Evolutionary conservation across 1,284 basidiomycete genomes (phyloP).

Genomic region (Tylopilus orsonianus): DNA sequence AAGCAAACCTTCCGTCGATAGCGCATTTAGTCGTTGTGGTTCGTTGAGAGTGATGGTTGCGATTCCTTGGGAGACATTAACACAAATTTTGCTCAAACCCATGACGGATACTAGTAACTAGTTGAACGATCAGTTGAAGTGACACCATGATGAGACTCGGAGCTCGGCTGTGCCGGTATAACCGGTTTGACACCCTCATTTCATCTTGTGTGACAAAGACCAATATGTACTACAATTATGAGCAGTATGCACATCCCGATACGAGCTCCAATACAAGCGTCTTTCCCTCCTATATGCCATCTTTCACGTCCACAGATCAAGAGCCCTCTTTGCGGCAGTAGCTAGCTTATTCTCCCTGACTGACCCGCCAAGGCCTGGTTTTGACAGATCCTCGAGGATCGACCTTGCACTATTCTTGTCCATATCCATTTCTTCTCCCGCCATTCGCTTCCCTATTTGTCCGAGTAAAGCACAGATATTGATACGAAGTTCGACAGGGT

Average conservation of each 20-base stretch:
- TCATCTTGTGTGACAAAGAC: too few species aligned
- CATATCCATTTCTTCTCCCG: slow-evolving; percentile 46
- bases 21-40: slow-evolving; percentile 58
- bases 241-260: too few species aligned
- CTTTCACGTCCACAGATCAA: slow-evolving; percentile 45
- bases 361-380: slow-evolving; percentile 27
- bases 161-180: slow-evolving; percentile 8
- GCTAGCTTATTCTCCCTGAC: slow-evolving; percentile 48
- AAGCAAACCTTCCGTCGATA: slow-evolving; percentile 52
- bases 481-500: slow-evolving; percentile 67
- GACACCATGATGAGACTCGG: neutral
- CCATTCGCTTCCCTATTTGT: slow-evolving; percentile 55
- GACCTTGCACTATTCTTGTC: slow-evolving; percentile 52
- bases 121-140: too few species aligned
- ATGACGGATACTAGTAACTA: slow-evolving; percentile 19
- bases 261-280: too few species aligned
- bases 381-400: slow-evolving; percentile 50
- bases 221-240: slow-evolving; percentile 6
- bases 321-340: slow-evolving; percentile 42
- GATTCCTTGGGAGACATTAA: slow-evolving; percentile 55
- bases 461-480: slow-evolving; percentile 72
- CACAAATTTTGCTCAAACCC: slow-evolving; percentile 40
- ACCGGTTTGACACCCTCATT: neutral
- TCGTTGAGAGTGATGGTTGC: slow-evolving; percentile 69
- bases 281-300: neutral